These are phyloP conservation scores for Fusarium sp. DNA, from an alignment of 2,329 filamentous ascomycete species.

Conservation along the genomic window DNA sequence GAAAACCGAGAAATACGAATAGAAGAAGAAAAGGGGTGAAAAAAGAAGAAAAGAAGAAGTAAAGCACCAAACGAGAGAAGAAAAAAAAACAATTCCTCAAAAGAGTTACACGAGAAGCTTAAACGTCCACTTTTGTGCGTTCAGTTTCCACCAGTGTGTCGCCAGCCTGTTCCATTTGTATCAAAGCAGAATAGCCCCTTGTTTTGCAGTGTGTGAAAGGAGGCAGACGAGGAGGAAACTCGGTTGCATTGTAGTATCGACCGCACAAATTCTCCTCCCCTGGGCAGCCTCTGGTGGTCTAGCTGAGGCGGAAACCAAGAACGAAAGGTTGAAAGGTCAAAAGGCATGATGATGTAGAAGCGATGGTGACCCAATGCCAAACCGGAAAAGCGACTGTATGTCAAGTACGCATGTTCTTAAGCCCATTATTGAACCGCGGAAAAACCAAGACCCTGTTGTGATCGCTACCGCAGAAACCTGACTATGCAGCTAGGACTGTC, in stretches of 20 bases:
- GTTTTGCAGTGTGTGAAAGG: constrained; percentile 9
- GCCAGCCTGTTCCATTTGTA: constrained; percentile 2
- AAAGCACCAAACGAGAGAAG: constrained; percentile 30
- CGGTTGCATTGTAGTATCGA: constrained; percentile 38
- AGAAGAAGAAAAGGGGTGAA: constrained; percentile 27
- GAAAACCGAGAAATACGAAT: constrained; percentile 35
- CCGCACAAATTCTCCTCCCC: constrained; percentile 25
- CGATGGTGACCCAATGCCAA: constrained; percentile 30
- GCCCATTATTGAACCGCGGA: constrained; percentile 43
- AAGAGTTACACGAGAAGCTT: constrained; percentile 48
- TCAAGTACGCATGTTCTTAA: constrained; percentile 39
- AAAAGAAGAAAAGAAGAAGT: constrained; percentile 33
- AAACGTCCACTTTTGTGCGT: constrained; percentile 41
- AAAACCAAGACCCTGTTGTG: constrained; percentile 39
- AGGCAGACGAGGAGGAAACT: constrained; percentile 24
- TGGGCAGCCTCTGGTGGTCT: constrained; percentile 25
- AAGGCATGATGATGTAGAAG: constrained; percentile 23
- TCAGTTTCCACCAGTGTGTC: constrained; percentile 14
- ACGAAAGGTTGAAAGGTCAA: constrained; percentile 31
- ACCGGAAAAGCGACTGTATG: constrained; percentile 35
- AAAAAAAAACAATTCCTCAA: constrained; percentile 31
- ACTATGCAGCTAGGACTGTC: constrained; percentile 37
- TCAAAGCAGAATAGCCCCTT: neutral
- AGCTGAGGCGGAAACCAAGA: constrained; percentile 36
- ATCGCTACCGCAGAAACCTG: constrained; percentile 32